These are phyloP conservation scores for Microstegium vimineum DNA, from an alignment of 176 grass and related monocot species.

Conservation along the genomic window DNA sequence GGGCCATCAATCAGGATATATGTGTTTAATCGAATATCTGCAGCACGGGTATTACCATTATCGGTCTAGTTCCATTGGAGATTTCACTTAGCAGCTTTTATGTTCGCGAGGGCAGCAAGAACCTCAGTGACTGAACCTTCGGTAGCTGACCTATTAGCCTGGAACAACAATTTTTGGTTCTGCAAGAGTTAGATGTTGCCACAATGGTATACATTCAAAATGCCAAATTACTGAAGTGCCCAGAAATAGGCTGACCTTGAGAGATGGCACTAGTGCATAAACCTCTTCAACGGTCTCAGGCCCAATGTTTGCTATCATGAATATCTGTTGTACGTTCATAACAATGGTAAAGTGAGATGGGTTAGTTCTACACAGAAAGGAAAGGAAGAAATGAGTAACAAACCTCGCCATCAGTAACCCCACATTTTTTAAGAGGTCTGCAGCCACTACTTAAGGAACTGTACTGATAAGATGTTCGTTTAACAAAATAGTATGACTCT, in stretches of 20 bases:
- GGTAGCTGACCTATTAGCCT: constrained; percentile 52
- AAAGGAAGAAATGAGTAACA: constrained; percentile 14
- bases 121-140: constrained; percentile 60
- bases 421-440: constrained; percentile 68
- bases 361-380: background rate
- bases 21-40: background rate
- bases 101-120: constrained; percentile 42
- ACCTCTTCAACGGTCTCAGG: constrained; percentile 79
- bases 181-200: background rate
- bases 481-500: background rate
- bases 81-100: constrained; percentile 60
- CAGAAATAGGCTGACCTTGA: constrained; percentile 66
- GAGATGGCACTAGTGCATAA: constrained; percentile 88
- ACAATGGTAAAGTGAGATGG: constrained; percentile 4
- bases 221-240: background rate
- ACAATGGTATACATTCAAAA: background rate
- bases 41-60: constrained; percentile 11
- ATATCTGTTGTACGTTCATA: constrained; percentile 48
- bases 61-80: background rate
- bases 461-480: constrained; percentile 6
- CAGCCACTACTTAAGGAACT: constrained; percentile 57
- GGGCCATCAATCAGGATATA: constrained; percentile 8
- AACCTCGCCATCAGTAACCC: constrained; percentile 83
- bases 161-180: constrained; percentile 16
- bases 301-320: constrained; percentile 84